Base-by-base conservation (phyloP, 2,329 filamentous ascomycete species). In the Colletotrichum musae region DNA sequence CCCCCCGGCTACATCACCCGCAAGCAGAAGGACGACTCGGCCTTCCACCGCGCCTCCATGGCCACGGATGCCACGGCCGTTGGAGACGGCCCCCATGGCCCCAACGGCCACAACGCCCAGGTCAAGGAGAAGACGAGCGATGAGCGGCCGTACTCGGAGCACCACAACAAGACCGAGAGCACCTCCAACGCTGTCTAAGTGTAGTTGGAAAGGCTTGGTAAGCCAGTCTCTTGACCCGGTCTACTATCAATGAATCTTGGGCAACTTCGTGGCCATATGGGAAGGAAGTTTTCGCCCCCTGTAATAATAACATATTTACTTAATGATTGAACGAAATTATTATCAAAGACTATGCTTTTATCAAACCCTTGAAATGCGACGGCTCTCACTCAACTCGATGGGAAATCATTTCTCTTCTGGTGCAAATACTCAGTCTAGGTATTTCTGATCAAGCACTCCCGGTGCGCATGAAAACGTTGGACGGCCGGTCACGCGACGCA, bases 391-490 rank as follows among this genome's bases (percentile, higher is more conserved):
- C 7, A 36, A 10, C 5, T 36, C 32, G 18, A 18, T 18, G 18
- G 18, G 18, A 18, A 18, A 18, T 18, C 18, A 18, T 18, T 18
- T 18, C 18, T 18, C 18, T 18, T 18, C 18, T 18, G 18, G 18
- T 18, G 18, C 18, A 18, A 18, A 18, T 18, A 18, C 18, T 18
- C 18, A 18, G 18, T 18, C 18, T 18, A 18, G 18, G 18, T 18
- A 18, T 18, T 18, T 36, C 32, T 36, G 9, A 36, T 50, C 47
- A 45, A 3, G n/a, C 48, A 21, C 18, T 47, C 3, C 75, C 73
- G 5, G 82, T 85, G 2, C 85, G 78, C 78, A 87, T 81, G 47
- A 87, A 86, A 0, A 86, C 48, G 70, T 86, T 86, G 0, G 83
- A 77, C 18, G 85, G 85, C 51, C 75, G 68, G 0, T 75, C 68